A percentile compares a stretch with the other conserved stretches of the same genome.
phyloP scores from a whole-genome alignment of 495 filamentous ascomycete species.

The Xylaria curta region DNA sequence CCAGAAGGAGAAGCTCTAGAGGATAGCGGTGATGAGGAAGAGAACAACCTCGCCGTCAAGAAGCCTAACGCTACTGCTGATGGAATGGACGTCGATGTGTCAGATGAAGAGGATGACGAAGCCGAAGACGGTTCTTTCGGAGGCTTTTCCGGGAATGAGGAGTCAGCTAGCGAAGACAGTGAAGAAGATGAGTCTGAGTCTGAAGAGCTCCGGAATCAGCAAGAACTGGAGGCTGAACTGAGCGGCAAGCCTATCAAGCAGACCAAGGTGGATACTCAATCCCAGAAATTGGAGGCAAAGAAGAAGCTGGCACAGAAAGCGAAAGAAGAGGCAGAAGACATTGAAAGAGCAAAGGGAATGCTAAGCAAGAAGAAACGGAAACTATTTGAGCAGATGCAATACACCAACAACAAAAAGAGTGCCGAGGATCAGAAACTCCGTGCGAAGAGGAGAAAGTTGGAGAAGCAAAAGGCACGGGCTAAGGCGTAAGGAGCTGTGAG shows the following conservation, averaged over 20 bases:
- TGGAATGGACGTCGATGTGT: slow-evolving; percentile 55
- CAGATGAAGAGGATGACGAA: slow-evolving; percentile 46
- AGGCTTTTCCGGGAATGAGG: slow-evolving; percentile 52
- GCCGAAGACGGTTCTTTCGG: slow-evolving; percentile 48
- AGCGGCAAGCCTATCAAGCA: slow-evolving; percentile 55
- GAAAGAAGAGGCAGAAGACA: slow-evolving; percentile 77
- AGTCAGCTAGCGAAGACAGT: slow-evolving; percentile 45
- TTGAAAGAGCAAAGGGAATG: slow-evolving; percentile 90
- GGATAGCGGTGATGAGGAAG: slow-evolving; percentile 59
- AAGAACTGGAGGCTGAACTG: slow-evolving; percentile 91
- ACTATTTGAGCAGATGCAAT: slow-evolving; percentile 90
- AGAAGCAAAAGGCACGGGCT: slow-evolving; percentile 62
- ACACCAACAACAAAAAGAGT: slow-evolving; percentile 83
- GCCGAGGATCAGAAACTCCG: slow-evolving; percentile 76
- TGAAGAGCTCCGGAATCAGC: slow-evolving; percentile 67
- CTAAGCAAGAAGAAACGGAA: slow-evolving; percentile 91
- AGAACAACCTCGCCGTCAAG: slow-evolving; percentile 47
- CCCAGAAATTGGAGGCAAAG: slow-evolving; percentile 65
- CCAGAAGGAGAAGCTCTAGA: slow-evolving; percentile 78
- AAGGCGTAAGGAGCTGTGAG: slow-evolving; percentile 41
- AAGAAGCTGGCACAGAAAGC: slow-evolving; percentile 75
- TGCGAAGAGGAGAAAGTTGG: slow-evolving; percentile 85
- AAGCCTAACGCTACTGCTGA: slow-evolving; percentile 49
- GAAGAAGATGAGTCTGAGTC: slow-evolving; percentile 56
- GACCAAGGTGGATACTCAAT: slow-evolving; percentile 54